Evolutionary conservation across 129 eudicot species (phyloP).

Genomic region (Saposhnikovia divaricata): DNA sequence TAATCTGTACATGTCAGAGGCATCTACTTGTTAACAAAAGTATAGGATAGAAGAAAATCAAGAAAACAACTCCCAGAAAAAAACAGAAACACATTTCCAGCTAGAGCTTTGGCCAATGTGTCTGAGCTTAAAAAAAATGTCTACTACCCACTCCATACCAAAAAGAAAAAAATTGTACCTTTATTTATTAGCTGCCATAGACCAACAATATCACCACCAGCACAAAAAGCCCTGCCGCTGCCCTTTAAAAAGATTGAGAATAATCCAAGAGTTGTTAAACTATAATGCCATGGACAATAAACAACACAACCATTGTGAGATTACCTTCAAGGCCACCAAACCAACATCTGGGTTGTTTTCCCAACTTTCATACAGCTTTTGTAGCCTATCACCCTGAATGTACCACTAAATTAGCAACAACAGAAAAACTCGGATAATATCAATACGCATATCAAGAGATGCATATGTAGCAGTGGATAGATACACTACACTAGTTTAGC

Average conservation of each 20-base stretch:
- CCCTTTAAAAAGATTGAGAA: constrained; percentile 46
- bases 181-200: constrained; percentile 30
- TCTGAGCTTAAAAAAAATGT: neutral
- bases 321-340: constrained; percentile 76
- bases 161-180: constrained; percentile 25
- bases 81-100: neutral
- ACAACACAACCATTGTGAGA: neutral
- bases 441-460: neutral
- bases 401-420: neutral
- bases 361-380: constrained; percentile 64
- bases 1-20: neutral
- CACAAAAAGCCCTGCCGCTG: constrained; percentile 71
- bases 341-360: constrained; percentile 63
- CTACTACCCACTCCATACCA: neutral
- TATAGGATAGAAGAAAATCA: neutral
- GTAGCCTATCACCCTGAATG: constrained; percentile 29
- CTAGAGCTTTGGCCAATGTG: neutral
- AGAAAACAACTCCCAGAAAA: neutral
- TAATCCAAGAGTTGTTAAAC: constrained; percentile 4
- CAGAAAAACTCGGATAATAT: neutral
- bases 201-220: constrained; percentile 76
- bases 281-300: neutral
- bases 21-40: neutral
- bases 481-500: neutral
- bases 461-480: neutral